These are phyloP conservation scores for Carnegiea gigantea DNA, from an alignment of 179 eudicot genomes.

Conservation along the genomic window DNA sequence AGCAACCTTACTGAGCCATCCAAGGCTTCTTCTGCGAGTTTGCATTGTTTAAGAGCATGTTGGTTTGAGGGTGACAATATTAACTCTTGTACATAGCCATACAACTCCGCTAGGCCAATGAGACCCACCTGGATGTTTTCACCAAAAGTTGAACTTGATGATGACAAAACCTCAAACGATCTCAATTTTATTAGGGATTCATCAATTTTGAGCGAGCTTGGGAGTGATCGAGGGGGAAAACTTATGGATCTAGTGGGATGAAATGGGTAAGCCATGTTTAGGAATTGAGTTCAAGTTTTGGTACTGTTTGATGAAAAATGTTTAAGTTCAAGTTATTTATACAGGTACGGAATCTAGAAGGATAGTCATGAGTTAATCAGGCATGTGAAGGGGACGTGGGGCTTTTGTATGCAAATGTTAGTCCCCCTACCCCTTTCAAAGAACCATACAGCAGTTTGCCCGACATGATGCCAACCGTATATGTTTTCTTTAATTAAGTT, in stretches of 20 bases:
- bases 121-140: not conserved
- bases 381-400: slow-evolving; percentile 3
- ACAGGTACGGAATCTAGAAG: not conserved
- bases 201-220: not conserved
- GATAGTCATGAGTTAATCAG: not conserved
- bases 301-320: not conserved
- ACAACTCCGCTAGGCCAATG: not conserved
- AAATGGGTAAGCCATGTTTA: not conserved
- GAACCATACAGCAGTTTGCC: slow-evolving; percentile 8
- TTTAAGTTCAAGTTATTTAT: not conserved
- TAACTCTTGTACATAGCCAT: not conserved
- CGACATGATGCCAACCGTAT: slow-evolving; percentile 27
- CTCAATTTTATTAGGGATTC: not conserved
- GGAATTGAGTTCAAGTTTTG: not conserved
- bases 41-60: not conserved
- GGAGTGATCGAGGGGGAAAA: slow-evolving; percentile 3
- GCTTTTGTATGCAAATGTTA: not conserved
- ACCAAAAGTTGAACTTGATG: not conserved
- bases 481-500: not conserved
- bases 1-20: not conserved
- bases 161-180: not conserved
- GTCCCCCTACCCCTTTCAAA: too few species aligned
- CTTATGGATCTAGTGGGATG: not conserved
- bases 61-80: not conserved
- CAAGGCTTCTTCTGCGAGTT: not conserved